Evolutionary conservation across 2,329 filamentous ascomycete species (phyloP).

Genomic region (Pestalotiopsis sp.): DNA sequence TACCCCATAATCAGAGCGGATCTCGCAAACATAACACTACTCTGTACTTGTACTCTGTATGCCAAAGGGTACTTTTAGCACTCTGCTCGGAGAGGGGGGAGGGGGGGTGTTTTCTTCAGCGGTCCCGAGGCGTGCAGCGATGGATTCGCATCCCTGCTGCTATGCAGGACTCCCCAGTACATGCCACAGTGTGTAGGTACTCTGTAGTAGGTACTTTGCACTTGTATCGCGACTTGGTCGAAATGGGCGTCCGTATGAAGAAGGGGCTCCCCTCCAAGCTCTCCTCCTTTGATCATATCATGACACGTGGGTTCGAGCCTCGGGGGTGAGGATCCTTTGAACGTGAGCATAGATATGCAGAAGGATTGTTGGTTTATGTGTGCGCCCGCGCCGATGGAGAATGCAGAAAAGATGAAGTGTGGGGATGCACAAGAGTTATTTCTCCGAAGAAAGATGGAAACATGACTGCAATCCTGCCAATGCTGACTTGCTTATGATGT

Average conservation of each 20-base stretch:
- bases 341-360: no score
- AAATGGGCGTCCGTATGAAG: no score
- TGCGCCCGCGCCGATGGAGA: no score
- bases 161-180: no score
- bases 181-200: not conserved
- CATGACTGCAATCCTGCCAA: no score
- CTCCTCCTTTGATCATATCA: not conserved
- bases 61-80: not conserved
- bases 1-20: not conserved
- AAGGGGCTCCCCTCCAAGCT: not conserved
- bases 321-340: not conserved
- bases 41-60: no score
- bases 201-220: not conserved
- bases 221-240: no score
- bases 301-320: not conserved
- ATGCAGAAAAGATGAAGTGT: no score
- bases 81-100: not conserved
- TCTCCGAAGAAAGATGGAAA: no score
- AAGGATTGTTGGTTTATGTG: no score
- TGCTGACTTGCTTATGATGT: no score
- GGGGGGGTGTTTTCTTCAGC: not conserved
- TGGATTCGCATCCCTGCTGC: not conserved
- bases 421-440: no score
- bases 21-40: not conserved
- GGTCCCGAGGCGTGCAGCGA: not conserved